Base-by-base conservation (phyloP, 2,329 filamentous ascomycete species). In the Macrophomina pseudophaseolina region DNA sequence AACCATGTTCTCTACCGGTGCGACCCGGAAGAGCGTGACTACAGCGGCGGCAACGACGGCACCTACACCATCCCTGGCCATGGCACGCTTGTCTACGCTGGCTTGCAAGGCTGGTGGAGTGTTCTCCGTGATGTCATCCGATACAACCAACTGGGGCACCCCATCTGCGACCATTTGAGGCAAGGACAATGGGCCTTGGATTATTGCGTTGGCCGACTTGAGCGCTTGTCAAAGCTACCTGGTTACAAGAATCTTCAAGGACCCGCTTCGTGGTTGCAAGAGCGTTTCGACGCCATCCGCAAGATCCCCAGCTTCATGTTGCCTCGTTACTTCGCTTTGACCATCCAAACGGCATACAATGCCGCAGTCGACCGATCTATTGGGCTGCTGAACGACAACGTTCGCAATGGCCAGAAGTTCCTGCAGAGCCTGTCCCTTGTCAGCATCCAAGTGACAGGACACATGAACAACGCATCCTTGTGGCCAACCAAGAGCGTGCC, bases 51-150 rank as follows among this genome's bases (percentile, higher is more conserved):
- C 4, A 85, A 87, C 68, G 92, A 97, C 75, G 94, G 95, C n/a
- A 89, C 90, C 8, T 99, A 98, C 80, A 87, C 89, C 63, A 90
- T 99, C 70, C 95, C 95, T 1, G 89, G 90, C 1, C 84, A 93
- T 74, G 94, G 94, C 2, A 88, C 91, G 67, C 85, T 97, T 49
- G 92, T 97, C 2, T 99, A 98, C 78, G 94, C 94, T 68, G 95
- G 95, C 68, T 85, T 99, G n/a, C 95, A 99, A 78, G 96, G 96
- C 44, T 99, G 95, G 94, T 97, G 94, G 93, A 97, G 93, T 76
- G 83, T 97, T 0, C 82, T 99, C 49, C 90, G 93, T 72, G 85
- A 91, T 66, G 90, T 99, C 69, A 91, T 98, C 72, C 87, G 85
- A 60, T 89, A 95, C 70, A 99, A 99, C 76, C 89, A 98, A 75